A percentile compares a stretch with the other conserved stretches of the same genome.
These are phyloP conservation scores for Apiosordaria backusii DNA, from an alignment of 495 filamentous ascomycete genomes.

Conservation along the genomic window DNA sequence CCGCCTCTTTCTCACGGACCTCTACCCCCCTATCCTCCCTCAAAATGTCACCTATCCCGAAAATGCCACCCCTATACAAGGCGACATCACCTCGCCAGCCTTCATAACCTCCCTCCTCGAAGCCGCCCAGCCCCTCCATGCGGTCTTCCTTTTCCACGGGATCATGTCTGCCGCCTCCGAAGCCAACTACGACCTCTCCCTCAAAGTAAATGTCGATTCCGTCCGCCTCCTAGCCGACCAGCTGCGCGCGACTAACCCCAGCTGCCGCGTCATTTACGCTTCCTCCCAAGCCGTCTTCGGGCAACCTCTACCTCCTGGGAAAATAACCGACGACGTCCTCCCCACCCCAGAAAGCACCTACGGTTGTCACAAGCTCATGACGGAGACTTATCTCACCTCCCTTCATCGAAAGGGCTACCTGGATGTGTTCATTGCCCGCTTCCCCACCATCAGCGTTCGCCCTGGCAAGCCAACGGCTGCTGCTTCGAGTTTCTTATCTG, in stretches of 20 bases:
- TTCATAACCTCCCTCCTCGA: slow-evolving; percentile 49
- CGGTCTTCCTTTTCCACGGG: slow-evolving; percentile 76
- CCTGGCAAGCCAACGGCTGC: slow-evolving; percentile 73
- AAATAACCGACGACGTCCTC: slow-evolving; percentile 43
- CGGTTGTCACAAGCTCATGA: slow-evolving; percentile 75
- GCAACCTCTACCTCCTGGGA: slow-evolving; percentile 26
- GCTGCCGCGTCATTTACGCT: slow-evolving; percentile 63
- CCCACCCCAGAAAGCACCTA: slow-evolving; percentile 70
- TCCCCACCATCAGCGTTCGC: slow-evolving; percentile 72
- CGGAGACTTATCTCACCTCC: slow-evolving; percentile 71
- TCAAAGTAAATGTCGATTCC: slow-evolving; percentile 72
- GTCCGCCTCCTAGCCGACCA: slow-evolving; percentile 60
- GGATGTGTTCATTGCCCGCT: slow-evolving; percentile 62
- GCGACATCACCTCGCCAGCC: slow-evolving; percentile 58
- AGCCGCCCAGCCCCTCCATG: slow-evolving; percentile 48
- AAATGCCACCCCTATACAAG: slow-evolving; percentile 52
- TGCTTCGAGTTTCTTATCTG: slow-evolving; percentile 68
- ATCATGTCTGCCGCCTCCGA: slow-evolving; percentile 81
- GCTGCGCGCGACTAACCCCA: slow-evolving; percentile 54
- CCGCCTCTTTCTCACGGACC: slow-evolving; percentile 62
- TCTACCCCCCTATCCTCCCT: slow-evolving; percentile 56
- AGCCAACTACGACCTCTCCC: slow-evolving; percentile 68
- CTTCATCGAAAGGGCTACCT: slow-evolving; percentile 67
- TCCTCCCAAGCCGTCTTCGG: slow-evolving; percentile 43
- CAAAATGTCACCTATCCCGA: slow-evolving; percentile 48